Evolutionary conservation across 2,329 filamentous ascomycete genomes (phyloP).

Genomic region (Bipolaris bicolor): DNA sequence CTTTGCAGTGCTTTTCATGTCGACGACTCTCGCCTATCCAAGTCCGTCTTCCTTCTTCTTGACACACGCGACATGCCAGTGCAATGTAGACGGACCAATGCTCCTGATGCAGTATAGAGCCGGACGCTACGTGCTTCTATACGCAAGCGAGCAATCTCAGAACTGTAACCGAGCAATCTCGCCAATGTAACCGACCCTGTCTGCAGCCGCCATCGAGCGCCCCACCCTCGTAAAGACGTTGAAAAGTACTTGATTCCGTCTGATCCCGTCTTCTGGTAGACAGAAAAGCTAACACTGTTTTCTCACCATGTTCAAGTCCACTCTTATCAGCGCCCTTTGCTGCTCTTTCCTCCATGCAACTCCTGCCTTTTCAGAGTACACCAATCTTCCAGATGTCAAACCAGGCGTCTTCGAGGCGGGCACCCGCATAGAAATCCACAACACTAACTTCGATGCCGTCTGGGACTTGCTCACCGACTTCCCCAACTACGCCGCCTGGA

Average conservation of each 20-base stretch:
- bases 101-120: neutral
- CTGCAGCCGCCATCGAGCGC: neutral
- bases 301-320: neutral
- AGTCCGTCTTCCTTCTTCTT: too few relatives aligned
- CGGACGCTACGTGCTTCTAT: neutral
- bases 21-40: too few relatives aligned
- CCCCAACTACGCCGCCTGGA: conserved; percentile 37
- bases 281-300: neutral
- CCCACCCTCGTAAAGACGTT: neutral
- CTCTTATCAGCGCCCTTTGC: neutral
- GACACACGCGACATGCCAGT: too few relatives aligned
- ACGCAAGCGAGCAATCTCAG: neutral
- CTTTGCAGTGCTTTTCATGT: too few relatives aligned
- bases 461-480: conserved; percentile 41
- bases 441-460: conserved; percentile 25
- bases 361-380: conserved; percentile 17
- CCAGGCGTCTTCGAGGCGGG: conserved; percentile 40
- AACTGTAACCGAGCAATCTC: neutral
- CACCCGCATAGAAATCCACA: conserved; percentile 33
- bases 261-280: neutral
- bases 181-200: neutral
- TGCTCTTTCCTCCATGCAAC: conserved; percentile 5
- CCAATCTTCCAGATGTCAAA: conserved; percentile 35
- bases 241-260: neutral
- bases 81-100: neutral